phyloP scores from a whole-genome alignment of 139 green algal species.

The Astrephomene gubernaculifera region DNA sequence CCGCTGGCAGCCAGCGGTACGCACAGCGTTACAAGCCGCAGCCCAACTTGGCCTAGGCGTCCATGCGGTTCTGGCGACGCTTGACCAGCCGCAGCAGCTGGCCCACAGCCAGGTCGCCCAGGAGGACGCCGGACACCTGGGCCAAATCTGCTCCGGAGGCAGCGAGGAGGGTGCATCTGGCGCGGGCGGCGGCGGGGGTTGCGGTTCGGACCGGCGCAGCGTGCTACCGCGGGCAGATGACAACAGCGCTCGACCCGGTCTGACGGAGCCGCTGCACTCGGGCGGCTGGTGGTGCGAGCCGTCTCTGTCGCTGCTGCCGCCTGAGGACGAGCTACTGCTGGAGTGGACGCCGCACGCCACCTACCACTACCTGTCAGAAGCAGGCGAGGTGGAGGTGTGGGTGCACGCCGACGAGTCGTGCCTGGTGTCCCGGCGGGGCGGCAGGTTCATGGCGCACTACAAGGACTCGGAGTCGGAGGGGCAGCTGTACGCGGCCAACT shows the following conservation, averaged over 20 bases:
- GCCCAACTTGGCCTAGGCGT: not conserved
- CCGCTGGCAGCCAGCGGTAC: slow-evolving; percentile 55
- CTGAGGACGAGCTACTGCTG: slow-evolving; percentile 53
- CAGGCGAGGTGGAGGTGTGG: slow-evolving; percentile 68
- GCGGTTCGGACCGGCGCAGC: not conserved
- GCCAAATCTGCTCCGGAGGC: too few species aligned
- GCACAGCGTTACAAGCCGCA: slow-evolving; percentile 23
- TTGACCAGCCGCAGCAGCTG: not conserved
- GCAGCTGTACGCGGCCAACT: slow-evolving; percentile 56
- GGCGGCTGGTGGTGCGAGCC: slow-evolving; percentile 68
- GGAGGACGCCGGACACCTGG: too few species aligned
- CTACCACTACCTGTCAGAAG: slow-evolving; percentile 52
- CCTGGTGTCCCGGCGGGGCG: slow-evolving; percentile 41
- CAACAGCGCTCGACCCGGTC: not conserved
- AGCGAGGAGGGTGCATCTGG: too few species aligned
- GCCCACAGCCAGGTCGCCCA: not conserved
- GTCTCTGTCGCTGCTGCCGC: slow-evolving; percentile 61
- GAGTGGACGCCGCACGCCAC: slow-evolving; percentile 69
- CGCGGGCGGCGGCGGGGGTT: too few species aligned
- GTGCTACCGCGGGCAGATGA: not conserved
- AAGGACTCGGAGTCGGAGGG: not conserved
- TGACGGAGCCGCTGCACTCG: not conserved
- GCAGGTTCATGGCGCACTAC: slow-evolving; percentile 53
- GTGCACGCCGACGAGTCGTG: slow-evolving; percentile 69
- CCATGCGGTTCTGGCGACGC: not conserved